phyloP scores from a whole-genome alignment of 495 filamentous ascomycete species.

The Penicillium coprophilum region DNA sequence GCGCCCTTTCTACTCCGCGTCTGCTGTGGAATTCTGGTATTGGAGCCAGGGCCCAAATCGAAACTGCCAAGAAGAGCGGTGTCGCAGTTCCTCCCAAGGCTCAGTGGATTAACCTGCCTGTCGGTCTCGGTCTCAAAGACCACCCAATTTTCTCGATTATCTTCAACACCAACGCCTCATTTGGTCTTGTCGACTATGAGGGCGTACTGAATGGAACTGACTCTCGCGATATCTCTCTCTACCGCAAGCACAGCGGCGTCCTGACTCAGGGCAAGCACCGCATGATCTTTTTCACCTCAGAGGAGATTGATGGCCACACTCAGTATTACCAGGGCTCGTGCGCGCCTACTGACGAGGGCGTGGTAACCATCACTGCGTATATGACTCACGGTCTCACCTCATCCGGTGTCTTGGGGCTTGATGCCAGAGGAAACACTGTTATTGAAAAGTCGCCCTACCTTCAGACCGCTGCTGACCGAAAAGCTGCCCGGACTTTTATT shows the following conservation, averaged over 20 bases:
- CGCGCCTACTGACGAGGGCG: constrained; percentile 24
- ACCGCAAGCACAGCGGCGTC: constrained; percentile 57
- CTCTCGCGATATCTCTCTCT: constrained; percentile 43
- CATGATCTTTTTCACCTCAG: constrained; percentile 41
- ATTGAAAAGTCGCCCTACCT: constrained; percentile 49
- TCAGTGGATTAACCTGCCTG: constrained; percentile 70
- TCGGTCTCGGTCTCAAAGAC: constrained; percentile 72
- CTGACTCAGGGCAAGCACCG: constrained; percentile 67
- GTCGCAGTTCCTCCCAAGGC: constrained; percentile 53
- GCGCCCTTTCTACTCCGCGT: constrained; percentile 72
- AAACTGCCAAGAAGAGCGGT: constrained; percentile 51
- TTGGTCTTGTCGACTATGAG: constrained; percentile 66
- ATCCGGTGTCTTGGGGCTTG: constrained; percentile 60
- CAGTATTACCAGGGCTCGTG: constrained; percentile 38
- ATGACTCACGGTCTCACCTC: constrained; percentile 47
- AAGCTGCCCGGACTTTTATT: constrained; percentile 33
- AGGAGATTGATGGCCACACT: constrained; percentile 24
- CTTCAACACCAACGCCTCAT: constrained; percentile 57
- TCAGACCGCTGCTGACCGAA: constrained; percentile 25
- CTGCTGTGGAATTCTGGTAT: constrained; percentile 68
- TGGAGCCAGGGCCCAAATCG: constrained; percentile 61
- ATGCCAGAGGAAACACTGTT: constrained; percentile 56
- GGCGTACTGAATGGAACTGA: constrained; percentile 54
- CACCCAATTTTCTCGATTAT: constrained; percentile 71
- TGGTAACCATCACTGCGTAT: constrained; percentile 37